Base-by-base conservation (phyloP, 352 stramenopile genomes). In the Pythium monospermum region DNA sequence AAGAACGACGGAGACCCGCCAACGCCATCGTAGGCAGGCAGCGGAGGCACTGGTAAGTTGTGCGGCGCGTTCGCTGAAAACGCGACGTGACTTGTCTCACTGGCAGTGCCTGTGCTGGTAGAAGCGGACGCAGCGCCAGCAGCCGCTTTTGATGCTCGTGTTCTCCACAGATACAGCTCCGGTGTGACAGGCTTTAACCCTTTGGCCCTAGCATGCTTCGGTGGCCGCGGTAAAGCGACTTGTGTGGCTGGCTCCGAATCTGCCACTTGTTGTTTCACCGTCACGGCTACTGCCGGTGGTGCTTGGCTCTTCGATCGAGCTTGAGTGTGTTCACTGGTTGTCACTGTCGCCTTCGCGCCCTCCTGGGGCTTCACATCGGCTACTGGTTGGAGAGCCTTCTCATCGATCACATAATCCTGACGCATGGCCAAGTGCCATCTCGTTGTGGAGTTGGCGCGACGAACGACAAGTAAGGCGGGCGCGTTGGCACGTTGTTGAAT, bases 1-100 rank as follows among this genome's bases (percentile, higher is more conserved):
- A 85, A 91, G 35, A 87, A 90, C 0, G 79, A 89, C 10, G 82
- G 82, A 6, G 82, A 92, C 11, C 79, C 82, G 28, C 79, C 79
- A 48, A 89, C 75, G 1, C 79, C 82, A 56, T 92, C 79, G 54
- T 92, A 91, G 6, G 79, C 79, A 71, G 82, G 82, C 11, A 92
- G 50, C 13, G 79, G 79, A n/a, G 79, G 76, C 8, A 92, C 54
- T 15, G 77, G 57, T 1, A 69, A 57, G 16, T 69, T 35, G 25
- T 64, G 59, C 6, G 55, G 56, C 8, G 57, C 30, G 13, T 35
- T 35, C 7, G 30, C 13, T 13, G 30, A 35, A 35, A 35, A 35
- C 30, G 8, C 30, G 30, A 35, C 30, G 7, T 13, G 30, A 32
- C 32, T 44, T 16, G 35, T 33, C 10, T 42, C 12, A 44, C 46